phyloP scores from a whole-genome alignment of 2,329 filamentous ascomycete species.

The Botryotinia narcissicola region DNA sequence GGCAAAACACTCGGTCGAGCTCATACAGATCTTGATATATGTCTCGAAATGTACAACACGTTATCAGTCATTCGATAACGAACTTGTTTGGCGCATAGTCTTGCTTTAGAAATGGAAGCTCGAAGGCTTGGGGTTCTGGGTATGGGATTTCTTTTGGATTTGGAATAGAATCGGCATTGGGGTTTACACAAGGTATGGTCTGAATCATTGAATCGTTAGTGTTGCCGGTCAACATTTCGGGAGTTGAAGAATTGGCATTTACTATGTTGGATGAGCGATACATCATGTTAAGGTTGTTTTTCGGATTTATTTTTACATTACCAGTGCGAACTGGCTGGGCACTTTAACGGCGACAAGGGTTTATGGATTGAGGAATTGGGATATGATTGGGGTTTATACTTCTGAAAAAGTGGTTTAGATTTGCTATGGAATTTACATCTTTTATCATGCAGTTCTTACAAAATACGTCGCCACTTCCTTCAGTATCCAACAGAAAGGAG shows the following conservation, averaged over 20 bases:
- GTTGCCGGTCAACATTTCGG: not conserved
- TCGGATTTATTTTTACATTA: conserved; percentile 1
- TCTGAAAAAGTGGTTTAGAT: not conserved
- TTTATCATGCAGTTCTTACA: not conserved
- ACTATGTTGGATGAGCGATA: not conserved
- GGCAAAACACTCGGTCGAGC: not conserved
- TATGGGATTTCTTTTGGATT: not conserved
- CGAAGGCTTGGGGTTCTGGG: not conserved
- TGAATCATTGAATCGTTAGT: not conserved
- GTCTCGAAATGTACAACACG: not conserved
- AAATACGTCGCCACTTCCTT: not conserved
- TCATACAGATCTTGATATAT: not conserved
- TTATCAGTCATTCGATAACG: not conserved
- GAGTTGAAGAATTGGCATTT: not conserved
- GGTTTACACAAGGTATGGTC: not conserved
- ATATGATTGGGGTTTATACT: not conserved
- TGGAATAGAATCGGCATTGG: not conserved
- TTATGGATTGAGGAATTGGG: not conserved
- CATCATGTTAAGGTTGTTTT: not conserved
- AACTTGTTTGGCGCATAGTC: not conserved
- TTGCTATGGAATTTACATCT: not conserved
- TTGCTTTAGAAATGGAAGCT: not conserved
- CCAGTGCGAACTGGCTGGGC: conserved; percentile 6
- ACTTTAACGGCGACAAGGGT: not conserved
- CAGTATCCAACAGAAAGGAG: not conserved